Conservation (phyloP, 2,329 filamentous ascomycete genomes). For the Arthrinium phaeospermum region DNA sequence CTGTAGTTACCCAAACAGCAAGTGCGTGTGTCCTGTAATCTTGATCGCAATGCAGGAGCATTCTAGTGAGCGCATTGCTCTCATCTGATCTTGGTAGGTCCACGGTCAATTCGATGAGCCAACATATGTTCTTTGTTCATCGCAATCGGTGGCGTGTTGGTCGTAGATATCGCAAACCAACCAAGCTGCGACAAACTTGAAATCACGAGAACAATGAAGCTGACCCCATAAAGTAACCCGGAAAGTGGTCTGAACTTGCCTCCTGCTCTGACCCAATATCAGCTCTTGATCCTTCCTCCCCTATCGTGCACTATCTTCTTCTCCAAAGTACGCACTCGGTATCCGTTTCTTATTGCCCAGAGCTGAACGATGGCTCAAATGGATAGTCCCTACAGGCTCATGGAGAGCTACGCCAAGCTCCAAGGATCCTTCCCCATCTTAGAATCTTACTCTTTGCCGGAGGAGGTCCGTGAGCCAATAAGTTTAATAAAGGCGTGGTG, state of each 20-base stretch:
- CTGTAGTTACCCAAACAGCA: no score
- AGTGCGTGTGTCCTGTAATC: neutral
- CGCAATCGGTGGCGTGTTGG: neutral
- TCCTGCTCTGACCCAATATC: neutral
- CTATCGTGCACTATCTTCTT: no score
- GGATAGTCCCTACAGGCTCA: neutral
- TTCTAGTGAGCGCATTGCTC: neutral
- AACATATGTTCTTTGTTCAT: neutral
- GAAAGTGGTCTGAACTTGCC: neutral
- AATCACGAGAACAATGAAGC: neutral
- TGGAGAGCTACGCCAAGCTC: neutral
- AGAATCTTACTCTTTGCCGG: neutral
- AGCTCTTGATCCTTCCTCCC: neutral
- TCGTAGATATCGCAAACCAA: neutral
- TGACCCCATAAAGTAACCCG: neutral
- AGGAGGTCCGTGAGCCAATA: no score
- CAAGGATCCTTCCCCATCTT: neutral
- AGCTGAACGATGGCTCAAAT: neutral
- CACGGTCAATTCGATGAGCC: neutral
- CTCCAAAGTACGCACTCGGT: neutral
- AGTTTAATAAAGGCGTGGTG: neutral
- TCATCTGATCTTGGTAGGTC: no score
- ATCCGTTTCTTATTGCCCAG: neutral
- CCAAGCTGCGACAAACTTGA: neutral
- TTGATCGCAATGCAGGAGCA: neutral